Base-by-base conservation (phyloP, 1,284 basidiomycete genomes). In the Boletus hoseneyae region DNA sequence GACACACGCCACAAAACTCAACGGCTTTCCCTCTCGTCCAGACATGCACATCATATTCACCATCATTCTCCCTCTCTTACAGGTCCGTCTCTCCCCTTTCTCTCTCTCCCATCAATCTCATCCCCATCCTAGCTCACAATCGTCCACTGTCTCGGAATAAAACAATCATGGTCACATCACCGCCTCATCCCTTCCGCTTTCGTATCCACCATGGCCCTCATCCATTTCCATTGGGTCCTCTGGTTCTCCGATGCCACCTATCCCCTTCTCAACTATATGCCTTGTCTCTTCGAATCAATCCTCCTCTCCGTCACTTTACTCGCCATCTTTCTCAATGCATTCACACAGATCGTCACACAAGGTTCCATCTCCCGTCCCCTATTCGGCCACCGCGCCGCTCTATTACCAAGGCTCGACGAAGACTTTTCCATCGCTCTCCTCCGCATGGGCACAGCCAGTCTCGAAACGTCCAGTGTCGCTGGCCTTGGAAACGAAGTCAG, bases 401-500 rank as follows among this genome's bases (percentile, higher is more conserved):
- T 80, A 33, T 58, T 74, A 41, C 78, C 77, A 11, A 70, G 67
- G 42, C 76, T 74, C 64, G 84, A 89, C 32, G 87, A 89, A 63
- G 87, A 90, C 62, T 90, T 85, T 65, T 78, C 80, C 4, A 75
- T 87, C 23, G 77, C 83, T 4, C 71, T 90, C 30, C 72, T 88
- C 44, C 78, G 87, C 19, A 71, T 87, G 15, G 85, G 85, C 8
- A 85, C 83, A 1, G 85, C 84, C 3, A 85, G 83, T 59, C 69
- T 90, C 43, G 86, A 89, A 62, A 82, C 83, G 0, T 87, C 85
- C 0, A 80, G 79, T 45, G 73, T 85, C 16, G 75, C 80, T 16
- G 87, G 87, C 1, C 75, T 86, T 59, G 82, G 83, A 2, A 87
- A 90, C 59, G 86, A 90, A 64, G 80, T 88, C 18, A 78, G 78